Base-by-base conservation (phyloP, 169 alveolate genomes). In the Theileria orientalis region DNA sequence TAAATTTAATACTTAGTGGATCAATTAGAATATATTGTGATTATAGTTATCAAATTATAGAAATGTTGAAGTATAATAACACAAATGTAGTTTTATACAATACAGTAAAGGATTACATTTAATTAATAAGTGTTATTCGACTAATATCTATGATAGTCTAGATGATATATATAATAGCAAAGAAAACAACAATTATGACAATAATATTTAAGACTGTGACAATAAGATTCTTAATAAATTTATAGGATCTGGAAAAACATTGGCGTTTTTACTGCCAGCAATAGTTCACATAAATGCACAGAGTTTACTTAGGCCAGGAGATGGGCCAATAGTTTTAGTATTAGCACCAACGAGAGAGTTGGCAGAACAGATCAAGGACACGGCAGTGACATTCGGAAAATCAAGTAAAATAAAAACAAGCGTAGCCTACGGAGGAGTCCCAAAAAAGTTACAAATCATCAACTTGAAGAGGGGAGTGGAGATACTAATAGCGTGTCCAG, bases 281-380 rank as follows among this genome's bases (percentile, higher is more conserved):
- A 85, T 97, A 40, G 95, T 97, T 37, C 99, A 97, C 74, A 92
- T 95, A 32, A 90, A 90, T 76, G 98, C 95, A 29, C 96, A 94
- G 90, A 96, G 88, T 23, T 85, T 84, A 63, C 91, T 73, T 67
- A 64, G 94, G 57, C 86, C 84, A 30, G 99, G 99, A 16, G 99
- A 97, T 74, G 99, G 99, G 0, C 99, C 99, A 2, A 92, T 97
- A 41, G 99, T 95, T 27, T 91, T 98, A 62, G 98, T 98, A 21
- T 82, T 98, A 74, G 99, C 99, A 7, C 99, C 99, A 0, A 98
- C 99, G 0, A 91, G 99, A 83, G 99, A 98, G 84, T 92, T 98
- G 63, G 99, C 97, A 8, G 96, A 92, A 74, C 98, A 98, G 93
- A 97, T 97, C 59, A 93, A 96, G 76, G 95, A 95, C 85, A 96